phyloP scores from a whole-genome alignment of 805 yeast genomes.

The Myxozyma lipomycoides region DNA sequence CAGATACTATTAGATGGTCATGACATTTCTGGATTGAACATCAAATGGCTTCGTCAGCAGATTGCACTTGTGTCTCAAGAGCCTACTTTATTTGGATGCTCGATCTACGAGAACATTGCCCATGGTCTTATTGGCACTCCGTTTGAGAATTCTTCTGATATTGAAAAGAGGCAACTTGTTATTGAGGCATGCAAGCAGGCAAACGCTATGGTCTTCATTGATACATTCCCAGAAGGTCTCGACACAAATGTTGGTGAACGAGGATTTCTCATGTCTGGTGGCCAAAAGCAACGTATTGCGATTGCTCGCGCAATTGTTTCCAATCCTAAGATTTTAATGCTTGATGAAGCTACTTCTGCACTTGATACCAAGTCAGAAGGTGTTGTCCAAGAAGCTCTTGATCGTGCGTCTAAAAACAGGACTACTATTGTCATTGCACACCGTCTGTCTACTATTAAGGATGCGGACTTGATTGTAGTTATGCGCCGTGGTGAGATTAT shows the following conservation, averaged over 20 bases:
- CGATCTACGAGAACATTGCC: slow-evolving; percentile 73
- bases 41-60: slow-evolving; percentile 50
- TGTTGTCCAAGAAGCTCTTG: slow-evolving; percentile 52
- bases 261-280: slow-evolving; percentile 61
- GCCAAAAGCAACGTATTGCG: slow-evolving; percentile 64
- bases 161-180: slow-evolving; percentile 40
- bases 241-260: slow-evolving; percentile 52
- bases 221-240: slow-evolving; percentile 49
- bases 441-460: slow-evolving; percentile 48
- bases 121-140: slow-evolving; percentile 55
- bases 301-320: slow-evolving; percentile 57
- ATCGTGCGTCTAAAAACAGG: slow-evolving; percentile 33
- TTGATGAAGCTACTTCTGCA: slow-evolving; percentile 69
- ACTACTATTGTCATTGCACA: slow-evolving; percentile 55
- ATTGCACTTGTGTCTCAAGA: slow-evolving; percentile 64
- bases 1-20: slow-evolving; percentile 47
- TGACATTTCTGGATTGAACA: slow-evolving; percentile 46
- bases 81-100: slow-evolving; percentile 61
- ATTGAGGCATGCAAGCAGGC: slow-evolving; percentile 49
- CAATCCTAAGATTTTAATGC: slow-evolving; percentile 51
- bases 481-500: slow-evolving; percentile 44
- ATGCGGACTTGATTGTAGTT: slow-evolving; percentile 48
- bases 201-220: slow-evolving; percentile 49
- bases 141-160: slow-evolving; percentile 37
- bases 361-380: slow-evolving; percentile 60